phyloP scores from a whole-genome alignment of 257 asterid species.

The Solanum virginianum region DNA sequence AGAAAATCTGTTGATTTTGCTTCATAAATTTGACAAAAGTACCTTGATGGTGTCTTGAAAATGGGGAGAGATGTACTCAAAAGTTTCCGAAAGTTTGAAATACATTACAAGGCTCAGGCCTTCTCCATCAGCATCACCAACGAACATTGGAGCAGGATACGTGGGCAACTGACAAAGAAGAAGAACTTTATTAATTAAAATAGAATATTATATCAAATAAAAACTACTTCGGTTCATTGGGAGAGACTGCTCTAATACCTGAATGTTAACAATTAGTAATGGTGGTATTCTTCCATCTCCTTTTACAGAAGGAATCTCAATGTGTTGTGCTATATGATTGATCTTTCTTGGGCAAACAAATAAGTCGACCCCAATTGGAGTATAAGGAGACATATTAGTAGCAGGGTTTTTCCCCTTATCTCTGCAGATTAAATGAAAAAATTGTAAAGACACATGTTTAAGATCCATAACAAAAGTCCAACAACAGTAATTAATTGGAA shows the following conservation, averaged over 20 bases:
- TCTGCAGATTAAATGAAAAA: constrained; percentile 22
- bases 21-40: neutral
- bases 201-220: neutral
- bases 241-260: constrained; percentile 20
- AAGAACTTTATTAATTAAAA: neutral
- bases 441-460: neutral
- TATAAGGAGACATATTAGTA: constrained; percentile 43
- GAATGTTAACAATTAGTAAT: constrained; percentile 59
- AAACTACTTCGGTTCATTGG: neutral
- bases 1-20: neutral
- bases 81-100: constrained; percentile 50
- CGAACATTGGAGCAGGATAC: constrained; percentile 61
- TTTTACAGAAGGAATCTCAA: constrained; percentile 47
- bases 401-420: constrained; percentile 67
- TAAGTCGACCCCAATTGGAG: constrained; percentile 61
- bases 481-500: neutral
- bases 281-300: constrained; percentile 39
- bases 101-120: constrained; percentile 69
- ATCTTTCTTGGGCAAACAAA: constrained; percentile 50
- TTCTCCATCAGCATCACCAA: constrained; percentile 67
- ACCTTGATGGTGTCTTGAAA: constrained; percentile 62
- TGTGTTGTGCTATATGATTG: constrained; percentile 63
- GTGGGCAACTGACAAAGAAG: constrained; percentile 45
- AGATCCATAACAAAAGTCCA: neutral
- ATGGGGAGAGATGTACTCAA: constrained; percentile 43